Evolutionary conservation across 805 yeast species (phyloP), one percentile per base, ranked within the genome.

Genomic region (Metschnikowia borealis): DNA sequence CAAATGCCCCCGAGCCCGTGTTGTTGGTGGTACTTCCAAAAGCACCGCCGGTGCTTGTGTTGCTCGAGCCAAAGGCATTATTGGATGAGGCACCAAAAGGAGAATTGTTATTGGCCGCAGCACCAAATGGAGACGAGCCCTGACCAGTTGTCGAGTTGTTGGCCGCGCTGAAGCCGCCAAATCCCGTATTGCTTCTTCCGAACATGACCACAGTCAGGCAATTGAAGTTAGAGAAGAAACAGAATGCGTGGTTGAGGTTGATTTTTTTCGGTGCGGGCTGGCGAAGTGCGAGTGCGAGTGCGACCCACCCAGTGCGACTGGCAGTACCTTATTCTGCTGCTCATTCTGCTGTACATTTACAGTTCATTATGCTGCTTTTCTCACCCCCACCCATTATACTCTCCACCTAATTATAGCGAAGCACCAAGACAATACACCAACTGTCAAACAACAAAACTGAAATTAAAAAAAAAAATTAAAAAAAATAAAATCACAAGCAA

Each of bases 121-220:
- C 48, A 14, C 51, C 55, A 44, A 52, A 52, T 15, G 55, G 53
- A 8, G 52, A 43, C 11, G 70, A 55, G 29, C 48, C 47, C 6
- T 47, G 46, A 18, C 21, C 45, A 14, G 46, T 37, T 8, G 49
- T 29, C 38, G 47, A 15, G 37, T 37, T 47, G 33, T 31, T n/a
- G 46, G 60, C 34, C 33, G 62, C 58, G 32, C 73, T 70, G 55
- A 71, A 75, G 31, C 82, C 82, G 11, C 83, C 83, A 62, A 79
- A 79, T 17, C 83, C 83, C 43, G 79, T 70, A 13, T 71, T 65
- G 20, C 74, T 59, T 44, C 77, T 60, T 43, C 82, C 81, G 69
- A 80, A 79, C 83, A 79, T 71, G 48, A 8, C 26, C 35, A 29
- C 14, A 15, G 18, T 46, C 20, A 40, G 49, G 18, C 45, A 21